Base-by-base conservation (phyloP, 2,329 filamentous ascomycete genomes). In the Pseudocercospora musae region DNA sequence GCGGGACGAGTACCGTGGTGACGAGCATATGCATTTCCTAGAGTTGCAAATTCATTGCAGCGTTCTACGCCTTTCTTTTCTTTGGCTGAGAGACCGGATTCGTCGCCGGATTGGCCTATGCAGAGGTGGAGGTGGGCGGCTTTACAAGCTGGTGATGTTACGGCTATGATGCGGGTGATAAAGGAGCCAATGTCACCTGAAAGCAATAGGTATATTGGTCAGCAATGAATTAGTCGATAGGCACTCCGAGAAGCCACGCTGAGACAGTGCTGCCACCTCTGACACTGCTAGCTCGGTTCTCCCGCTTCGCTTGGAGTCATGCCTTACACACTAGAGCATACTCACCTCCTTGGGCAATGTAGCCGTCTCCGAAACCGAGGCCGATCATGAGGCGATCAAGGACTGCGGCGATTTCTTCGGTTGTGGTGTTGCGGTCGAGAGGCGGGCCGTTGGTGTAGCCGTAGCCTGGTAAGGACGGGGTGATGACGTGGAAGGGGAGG, bases 401-500 rank as follows among this genome's bases (percentile, higher is more conserved):
- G 8, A 83, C 70, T 1, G 76, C 72, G 0, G 81, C 78, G 27
- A 74, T 77, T 53, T 80, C 77, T 0, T 72, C 66, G 0, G 75
- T 63, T 0, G 66, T 71, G 66, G 79, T 84, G 64, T 85, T 72
- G 15, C 73, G 74, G 57, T 81, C 75, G 4, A 78, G 48, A 0
- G 84, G 80, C 1, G 82, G 81, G 0, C 77, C 72, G 0, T 77
- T 78, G 0, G 82, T 84, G 62, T 84, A 80, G 0, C 78, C 76
- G 67, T 82, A 87, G 10, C 84, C 85, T 0, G 83, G 82, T 2
- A 86, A 73, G 0, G 81, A 84, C 0, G 85, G 85, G 0, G 82
- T 80, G 37, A 87, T 78, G 48, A 87, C 71, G 66, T 87, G 84
- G 68, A 84, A 87, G 0, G 85, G 84, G 15, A 87, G 73, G 0